Conservation (phyloP, 176 grass and related monocot genomes). For the Ananas comosus region DNA sequence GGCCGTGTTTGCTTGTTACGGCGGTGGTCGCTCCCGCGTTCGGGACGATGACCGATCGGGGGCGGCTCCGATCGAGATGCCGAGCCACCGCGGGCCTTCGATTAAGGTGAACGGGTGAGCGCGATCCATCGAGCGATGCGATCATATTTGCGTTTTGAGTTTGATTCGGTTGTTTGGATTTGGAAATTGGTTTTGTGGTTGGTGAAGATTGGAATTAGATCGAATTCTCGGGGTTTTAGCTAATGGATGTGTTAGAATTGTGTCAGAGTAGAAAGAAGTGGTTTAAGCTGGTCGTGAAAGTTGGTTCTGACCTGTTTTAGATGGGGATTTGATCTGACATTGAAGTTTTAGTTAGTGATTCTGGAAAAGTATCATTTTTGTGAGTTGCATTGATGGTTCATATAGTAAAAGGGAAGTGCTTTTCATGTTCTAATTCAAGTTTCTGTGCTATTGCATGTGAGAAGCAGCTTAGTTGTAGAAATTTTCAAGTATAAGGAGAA, state of each 20-base stretch:
- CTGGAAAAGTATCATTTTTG: neutral
- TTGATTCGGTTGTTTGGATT: neutral
- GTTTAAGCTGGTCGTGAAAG: neutral
- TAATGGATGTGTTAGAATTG: no score
- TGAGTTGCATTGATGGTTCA: neutral
- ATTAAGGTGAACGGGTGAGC: constrained; percentile 16
- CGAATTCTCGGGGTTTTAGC: neutral
- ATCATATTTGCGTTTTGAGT: constrained; percentile 1
- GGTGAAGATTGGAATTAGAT: neutral
- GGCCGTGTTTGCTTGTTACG: constrained; percentile 1
- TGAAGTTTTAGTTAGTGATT: neutral
- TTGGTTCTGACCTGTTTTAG: neutral
- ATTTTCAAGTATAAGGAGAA: neutral
- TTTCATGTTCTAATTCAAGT: neutral
- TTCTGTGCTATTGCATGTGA: neutral
- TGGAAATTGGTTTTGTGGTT: neutral
- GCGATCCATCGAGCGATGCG: constrained; percentile 1
- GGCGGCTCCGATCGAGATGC: constrained; percentile 23
- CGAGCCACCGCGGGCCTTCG: constrained; percentile 16
- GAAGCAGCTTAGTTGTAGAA: neutral
- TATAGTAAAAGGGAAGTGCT: neutral
- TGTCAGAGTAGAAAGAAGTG: no score
- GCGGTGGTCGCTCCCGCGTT: neutral
- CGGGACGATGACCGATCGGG: constrained; percentile 15
- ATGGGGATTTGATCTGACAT: neutral